Percentiles rank a stretch among this genome's conserved stretches.
These are phyloP conservation scores for Coniferiporia weirii DNA, from an alignment of 1,284 basidiomycete species.

Conservation along the genomic window DNA sequence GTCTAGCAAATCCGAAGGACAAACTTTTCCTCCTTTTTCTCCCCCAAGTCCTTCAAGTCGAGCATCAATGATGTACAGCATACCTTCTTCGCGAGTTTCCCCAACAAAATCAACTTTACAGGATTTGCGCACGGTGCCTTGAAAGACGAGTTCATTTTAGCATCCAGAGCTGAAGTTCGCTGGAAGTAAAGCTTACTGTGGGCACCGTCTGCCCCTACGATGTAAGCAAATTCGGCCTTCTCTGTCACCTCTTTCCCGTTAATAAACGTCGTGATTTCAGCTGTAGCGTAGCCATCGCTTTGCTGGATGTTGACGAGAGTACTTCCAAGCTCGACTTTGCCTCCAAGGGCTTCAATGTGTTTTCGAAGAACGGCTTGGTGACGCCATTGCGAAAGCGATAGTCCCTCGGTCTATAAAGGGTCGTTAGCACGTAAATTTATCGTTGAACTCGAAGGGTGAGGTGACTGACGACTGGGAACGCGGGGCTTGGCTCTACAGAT, in stretches of 20 bases:
- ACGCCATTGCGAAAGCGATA: conserved; percentile 10
- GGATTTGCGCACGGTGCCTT: conserved; percentile 32
- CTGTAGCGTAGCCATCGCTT: conserved; percentile 4
- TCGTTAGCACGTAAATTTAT: too few relatives aligned
- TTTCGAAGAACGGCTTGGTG: conserved; percentile 15
- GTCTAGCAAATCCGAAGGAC: background rate
- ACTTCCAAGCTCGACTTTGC: conserved; percentile 11
- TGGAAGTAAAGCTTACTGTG: conserved; percentile 23
- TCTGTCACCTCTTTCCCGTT: background rate
- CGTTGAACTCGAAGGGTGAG: background rate
- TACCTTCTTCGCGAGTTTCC: conserved; percentile 31
- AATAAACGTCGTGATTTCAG: background rate
- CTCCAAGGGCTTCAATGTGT: conserved; percentile 15
- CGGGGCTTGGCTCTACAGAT: conserved; percentile 6
- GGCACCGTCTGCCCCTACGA: conserved; percentile 37
- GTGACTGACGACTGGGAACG: conserved; percentile 14
- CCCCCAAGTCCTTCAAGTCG: conserved; percentile 29
- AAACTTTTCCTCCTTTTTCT: conserved; percentile 25
- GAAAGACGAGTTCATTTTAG: background rate
- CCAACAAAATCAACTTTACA: conserved; percentile 41
- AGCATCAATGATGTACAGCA: conserved; percentile 39
- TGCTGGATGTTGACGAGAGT: conserved; percentile 10
- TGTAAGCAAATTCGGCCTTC: conserved; percentile 1
- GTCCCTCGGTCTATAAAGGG: conserved; percentile 1
- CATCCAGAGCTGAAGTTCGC: background rate